Percentiles rank a stretch among this genome's conserved stretches.
phyloP scores from a whole-genome alignment of 2,329 filamentous ascomycete species.

The Diaporthe longicolla region DNA sequence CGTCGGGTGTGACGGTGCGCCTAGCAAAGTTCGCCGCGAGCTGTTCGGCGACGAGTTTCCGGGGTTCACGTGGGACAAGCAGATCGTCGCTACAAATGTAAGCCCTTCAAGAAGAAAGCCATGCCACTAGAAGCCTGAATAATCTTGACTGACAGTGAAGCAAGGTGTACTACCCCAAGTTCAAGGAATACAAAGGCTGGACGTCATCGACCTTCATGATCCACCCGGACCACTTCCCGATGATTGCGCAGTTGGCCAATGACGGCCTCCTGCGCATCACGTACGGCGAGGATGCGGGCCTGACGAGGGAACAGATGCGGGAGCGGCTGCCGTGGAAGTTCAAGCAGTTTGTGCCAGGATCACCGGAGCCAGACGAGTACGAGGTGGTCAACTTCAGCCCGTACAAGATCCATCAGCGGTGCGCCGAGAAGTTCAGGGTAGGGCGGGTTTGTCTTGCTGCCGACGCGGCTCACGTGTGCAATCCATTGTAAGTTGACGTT shows the following conservation, averaged over 20 bases:
- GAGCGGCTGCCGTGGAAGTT: slow-evolving; percentile 60
- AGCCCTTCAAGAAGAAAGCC: background rate
- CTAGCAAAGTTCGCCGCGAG: slow-evolving; percentile 56
- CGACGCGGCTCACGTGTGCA: slow-evolving; percentile 67
- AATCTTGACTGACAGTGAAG: background rate
- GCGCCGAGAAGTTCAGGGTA: slow-evolving; percentile 61
- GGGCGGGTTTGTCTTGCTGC: slow-evolving; percentile 64
- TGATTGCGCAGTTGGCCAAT: slow-evolving; percentile 64
- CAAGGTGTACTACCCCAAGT: slow-evolving; percentile 60
- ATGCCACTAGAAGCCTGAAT: background rate
- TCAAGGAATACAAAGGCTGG: slow-evolving; percentile 56
- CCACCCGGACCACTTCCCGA: slow-evolving; percentile 63
- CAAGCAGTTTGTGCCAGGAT: slow-evolving; percentile 63
- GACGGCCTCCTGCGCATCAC: slow-evolving; percentile 67
- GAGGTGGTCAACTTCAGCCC: slow-evolving; percentile 62
- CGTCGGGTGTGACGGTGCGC: slow-evolving; percentile 61
- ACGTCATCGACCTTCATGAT: slow-evolving; percentile 65
- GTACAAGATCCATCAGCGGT: slow-evolving; percentile 66
- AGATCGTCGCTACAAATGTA: slow-evolving; percentile 67
- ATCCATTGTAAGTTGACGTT: slow-evolving; percentile 58
- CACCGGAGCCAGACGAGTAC: slow-evolving; percentile 64
- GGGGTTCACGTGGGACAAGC: slow-evolving; percentile 63
- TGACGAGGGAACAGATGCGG: slow-evolving; percentile 59
- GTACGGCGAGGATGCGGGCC: slow-evolving; percentile 62
- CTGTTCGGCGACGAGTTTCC: slow-evolving; percentile 60